Evolutionary conservation across 805 yeast genomes (phyloP), one percentile per base, ranked within the genome.

Genomic region (Hanseniaspora taiwanica): DNA sequence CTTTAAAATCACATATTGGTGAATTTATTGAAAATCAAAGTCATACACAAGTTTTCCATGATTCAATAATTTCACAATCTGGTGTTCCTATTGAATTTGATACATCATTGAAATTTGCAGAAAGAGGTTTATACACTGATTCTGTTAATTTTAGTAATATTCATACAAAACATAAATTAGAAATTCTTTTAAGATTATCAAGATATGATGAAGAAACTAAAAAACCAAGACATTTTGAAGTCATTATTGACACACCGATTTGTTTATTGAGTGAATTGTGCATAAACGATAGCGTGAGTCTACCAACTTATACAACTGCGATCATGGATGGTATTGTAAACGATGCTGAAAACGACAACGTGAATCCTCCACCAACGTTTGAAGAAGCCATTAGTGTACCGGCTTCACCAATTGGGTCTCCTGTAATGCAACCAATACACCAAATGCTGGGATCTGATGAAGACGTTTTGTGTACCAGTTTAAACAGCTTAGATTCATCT

Each of bases 241-340:
- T 81, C 17, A 73, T 81, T 35, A 80, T 81, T 31, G 91, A 81
- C 52, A 80, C 89, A 0, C 91, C 91, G 0, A 65, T 81, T 27
- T 66, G 71, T 23, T 54, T 74, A 16, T 60, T 72, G n/a, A 69
- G 76, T 10, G 62, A 61, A 25, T 47, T 57, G 3, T 67, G 72
- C 47, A 54, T 52, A 2, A 50, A 54, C 18, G 65, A 59, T 6
- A 64, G 55, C 42, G 52, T 62, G 43, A 60, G 58, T 9, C 48
- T 67, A 13, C 72, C 72, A 4, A 54, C 59, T 2, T 66, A 66
- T 38, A 50, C 48, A 3, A 52, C 46, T 49, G 57, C 58, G 1
- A 42, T 46, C 4, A 45, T 37, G 27, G 36, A 45, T 35, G 21
- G 46, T 37, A 33, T 35, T 36, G 32, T 39, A 5, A 19, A 25